Conservation (phyloP, 1,284 basidiomycete species). For the Hypsizygus ulmarius region DNA sequence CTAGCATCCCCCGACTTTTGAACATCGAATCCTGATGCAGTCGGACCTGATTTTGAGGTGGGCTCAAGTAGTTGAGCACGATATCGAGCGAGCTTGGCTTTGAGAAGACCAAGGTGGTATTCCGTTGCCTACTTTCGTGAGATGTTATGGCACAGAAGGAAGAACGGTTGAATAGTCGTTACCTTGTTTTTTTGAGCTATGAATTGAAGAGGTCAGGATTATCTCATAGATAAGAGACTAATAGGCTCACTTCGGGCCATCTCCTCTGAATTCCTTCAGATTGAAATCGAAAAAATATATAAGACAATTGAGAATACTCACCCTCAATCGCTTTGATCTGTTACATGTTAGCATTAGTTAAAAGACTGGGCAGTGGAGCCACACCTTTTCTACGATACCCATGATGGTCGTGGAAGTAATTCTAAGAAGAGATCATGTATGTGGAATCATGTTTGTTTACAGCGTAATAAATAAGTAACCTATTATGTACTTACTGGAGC, state of each 20-base stretch:
- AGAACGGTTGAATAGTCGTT: constrained; percentile 6
- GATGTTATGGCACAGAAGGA: constrained; percentile 13
- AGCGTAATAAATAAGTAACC: constrained; percentile 3
- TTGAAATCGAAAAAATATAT: not conserved
- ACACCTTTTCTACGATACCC: constrained; percentile 89
- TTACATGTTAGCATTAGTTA: constrained; percentile 1
- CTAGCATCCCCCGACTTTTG: constrained; percentile 93
- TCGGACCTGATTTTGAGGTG: constrained; percentile 73
- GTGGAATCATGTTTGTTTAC: constrained; percentile 11
- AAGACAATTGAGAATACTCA: constrained; percentile 35
- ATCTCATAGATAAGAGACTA: not conserved
- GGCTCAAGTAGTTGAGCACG: constrained; percentile 89
- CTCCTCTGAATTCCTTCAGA: constrained; percentile 62
- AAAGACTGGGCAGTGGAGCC: constrained; percentile 6
- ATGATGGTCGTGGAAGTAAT: constrained; percentile 42
- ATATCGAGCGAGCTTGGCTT: constrained; percentile 91
- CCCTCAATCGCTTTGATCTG: constrained; percentile 94
- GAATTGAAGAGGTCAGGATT: constrained; percentile 13
- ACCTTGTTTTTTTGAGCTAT: constrained; percentile 92
- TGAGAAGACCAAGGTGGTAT: constrained; percentile 85
- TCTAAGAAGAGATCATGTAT: constrained; percentile 9
- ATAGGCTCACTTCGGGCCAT: constrained; percentile 83
- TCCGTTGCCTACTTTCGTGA: constrained; percentile 72
- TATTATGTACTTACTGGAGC: not conserved
- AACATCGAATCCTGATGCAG: constrained; percentile 90